phyloP scores from a whole-genome alignment of 1,139 yeast genomes.

The Taiozyma sp. region DNA sequence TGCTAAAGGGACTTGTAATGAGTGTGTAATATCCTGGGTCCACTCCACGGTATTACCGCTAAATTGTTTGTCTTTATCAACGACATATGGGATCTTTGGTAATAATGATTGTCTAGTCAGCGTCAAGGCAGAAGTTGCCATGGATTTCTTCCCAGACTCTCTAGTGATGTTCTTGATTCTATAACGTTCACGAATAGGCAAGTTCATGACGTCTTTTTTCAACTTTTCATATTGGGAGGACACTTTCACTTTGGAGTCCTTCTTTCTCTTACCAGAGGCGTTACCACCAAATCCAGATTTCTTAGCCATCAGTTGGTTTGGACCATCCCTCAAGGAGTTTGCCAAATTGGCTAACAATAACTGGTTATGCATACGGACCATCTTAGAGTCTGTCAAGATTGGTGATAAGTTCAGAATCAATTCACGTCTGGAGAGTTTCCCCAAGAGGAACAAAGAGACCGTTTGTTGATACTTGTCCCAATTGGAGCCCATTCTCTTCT shows the following conservation, averaged over 20 bases:
- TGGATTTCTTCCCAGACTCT: conserved; percentile 75
- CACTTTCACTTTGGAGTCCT: conserved; percentile 41
- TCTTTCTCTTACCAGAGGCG: conserved; percentile 44
- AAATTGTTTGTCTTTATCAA: conserved; percentile 30
- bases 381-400: conserved; percentile 44
- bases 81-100: conserved; percentile 76
- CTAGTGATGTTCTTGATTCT: conserved; percentile 78
- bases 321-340: conserved; percentile 67
- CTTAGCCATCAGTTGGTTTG: conserved; percentile 40
- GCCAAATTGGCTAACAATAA: conserved; percentile 76
- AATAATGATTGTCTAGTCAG: conserved; percentile 79
- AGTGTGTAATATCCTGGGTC: conserved; percentile 91
- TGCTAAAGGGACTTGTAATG: conserved; percentile 80
- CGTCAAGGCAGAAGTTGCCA: conserved; percentile 69
- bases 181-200: conserved; percentile 80
- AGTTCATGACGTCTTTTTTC: conserved; percentile 80
- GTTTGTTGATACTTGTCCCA: conserved; percentile 89
- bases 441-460: conserved; percentile 69
- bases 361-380: conserved; percentile 67
- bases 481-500: conserved; percentile 58
- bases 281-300: conserved; percentile 53
- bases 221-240: conserved; percentile 67
- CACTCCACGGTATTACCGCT: conserved; percentile 62
- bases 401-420: conserved; percentile 51
- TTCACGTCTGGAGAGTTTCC: conserved; percentile 74